Percentiles rank a stretch among this genome's conserved stretches.
These are phyloP conservation scores for Candida silvatica DNA, from an alignment of 805 yeast genomes.

Conservation along the genomic window DNA sequence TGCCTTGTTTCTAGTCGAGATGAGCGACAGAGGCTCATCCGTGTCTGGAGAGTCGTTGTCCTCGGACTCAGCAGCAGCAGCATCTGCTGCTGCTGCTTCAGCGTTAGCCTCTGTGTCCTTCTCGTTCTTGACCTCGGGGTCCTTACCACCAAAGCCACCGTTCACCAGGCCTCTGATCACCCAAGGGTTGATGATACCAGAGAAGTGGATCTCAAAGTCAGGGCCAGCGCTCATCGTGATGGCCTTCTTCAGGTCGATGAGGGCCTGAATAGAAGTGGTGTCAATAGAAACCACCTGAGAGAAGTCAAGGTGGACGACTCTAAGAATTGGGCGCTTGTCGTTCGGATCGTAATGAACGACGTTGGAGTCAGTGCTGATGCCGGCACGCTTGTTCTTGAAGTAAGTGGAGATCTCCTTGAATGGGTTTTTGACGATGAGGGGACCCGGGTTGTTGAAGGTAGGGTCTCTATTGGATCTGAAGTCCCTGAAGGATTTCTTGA, in stretches of 20 bases:
- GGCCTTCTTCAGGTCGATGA: constrained; percentile 69
- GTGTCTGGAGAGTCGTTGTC: constrained; percentile 2
- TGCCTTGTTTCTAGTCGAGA: background rate
- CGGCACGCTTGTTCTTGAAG: constrained; percentile 3
- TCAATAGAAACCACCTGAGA: constrained; percentile 70
- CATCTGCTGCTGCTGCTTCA: constrained; percentile 8
- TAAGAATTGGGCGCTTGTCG: constrained; percentile 58
- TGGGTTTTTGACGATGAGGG: constrained; percentile 28
- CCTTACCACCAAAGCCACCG: constrained; percentile 60
- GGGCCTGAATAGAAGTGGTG: constrained; percentile 69
- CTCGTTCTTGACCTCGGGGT: background rate
- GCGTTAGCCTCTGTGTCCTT: constrained; percentile 4
- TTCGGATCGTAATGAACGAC: background rate
- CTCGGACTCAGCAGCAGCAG: constrained; percentile 6
- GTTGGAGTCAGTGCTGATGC: constrained; percentile 18
- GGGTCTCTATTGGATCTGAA: constrained; percentile 40
- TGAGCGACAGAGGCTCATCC: constrained; percentile 2
- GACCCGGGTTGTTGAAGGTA: constrained; percentile 93
- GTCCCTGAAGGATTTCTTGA: constrained; percentile 50
- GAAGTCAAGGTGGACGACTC: constrained; percentile 74
- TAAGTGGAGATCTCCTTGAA: constrained; percentile 2
- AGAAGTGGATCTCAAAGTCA: constrained; percentile 84
- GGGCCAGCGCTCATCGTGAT: constrained; percentile 67
- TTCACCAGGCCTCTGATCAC: constrained; percentile 65
- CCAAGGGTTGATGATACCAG: constrained; percentile 84